Conservation (phyloP, 1,284 basidiomycete species). For the Ceratobasidium sp. region DNA sequence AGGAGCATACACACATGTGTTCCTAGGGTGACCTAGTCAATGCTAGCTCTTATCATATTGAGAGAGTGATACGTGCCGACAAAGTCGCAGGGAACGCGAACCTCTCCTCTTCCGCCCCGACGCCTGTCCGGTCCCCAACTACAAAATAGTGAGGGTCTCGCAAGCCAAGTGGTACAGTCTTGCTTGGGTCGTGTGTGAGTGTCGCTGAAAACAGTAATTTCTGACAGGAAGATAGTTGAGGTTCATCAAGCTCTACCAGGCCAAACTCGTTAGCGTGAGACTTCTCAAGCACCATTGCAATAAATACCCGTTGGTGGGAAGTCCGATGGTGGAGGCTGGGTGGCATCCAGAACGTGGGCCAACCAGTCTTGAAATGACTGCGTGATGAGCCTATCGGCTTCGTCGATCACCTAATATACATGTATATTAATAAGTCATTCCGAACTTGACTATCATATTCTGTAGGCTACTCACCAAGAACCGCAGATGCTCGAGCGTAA, state of each 20-base stretch:
- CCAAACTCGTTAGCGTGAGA: constrained; percentile 4
- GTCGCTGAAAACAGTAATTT: constrained; percentile 98
- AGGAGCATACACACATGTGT: constrained; percentile 85
- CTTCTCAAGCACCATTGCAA: not conserved
- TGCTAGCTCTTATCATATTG: not conserved
- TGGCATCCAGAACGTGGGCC: constrained; percentile 80
- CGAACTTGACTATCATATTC: not conserved
- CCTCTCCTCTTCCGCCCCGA: constrained; percentile 71
- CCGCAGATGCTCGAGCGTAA: constrained; percentile 92
- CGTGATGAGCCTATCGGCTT: constrained; percentile 94
- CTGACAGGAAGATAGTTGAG: constrained; percentile 79
- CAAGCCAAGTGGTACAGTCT: constrained; percentile 86
- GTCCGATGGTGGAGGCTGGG: constrained; percentile 63
- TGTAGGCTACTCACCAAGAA: constrained; percentile 74
- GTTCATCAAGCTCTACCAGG: constrained; percentile 66
- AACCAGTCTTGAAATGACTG: constrained; percentile 99
- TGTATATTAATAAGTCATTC: not conserved
- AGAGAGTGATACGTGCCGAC: constrained; percentile 63
- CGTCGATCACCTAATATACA: constrained; percentile 86
- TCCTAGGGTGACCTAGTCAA: constrained; percentile 68
- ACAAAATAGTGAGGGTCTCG: constrained; percentile 90
- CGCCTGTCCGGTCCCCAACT: constrained; percentile 66
- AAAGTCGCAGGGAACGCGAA: constrained; percentile 87
- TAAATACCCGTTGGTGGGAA: constrained; percentile 52
- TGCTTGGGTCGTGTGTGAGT: constrained; percentile 92